These are phyloP conservation scores for Sonneratia alba DNA, from an alignment of 345 rosid species.

Conservation along the genomic window DNA sequence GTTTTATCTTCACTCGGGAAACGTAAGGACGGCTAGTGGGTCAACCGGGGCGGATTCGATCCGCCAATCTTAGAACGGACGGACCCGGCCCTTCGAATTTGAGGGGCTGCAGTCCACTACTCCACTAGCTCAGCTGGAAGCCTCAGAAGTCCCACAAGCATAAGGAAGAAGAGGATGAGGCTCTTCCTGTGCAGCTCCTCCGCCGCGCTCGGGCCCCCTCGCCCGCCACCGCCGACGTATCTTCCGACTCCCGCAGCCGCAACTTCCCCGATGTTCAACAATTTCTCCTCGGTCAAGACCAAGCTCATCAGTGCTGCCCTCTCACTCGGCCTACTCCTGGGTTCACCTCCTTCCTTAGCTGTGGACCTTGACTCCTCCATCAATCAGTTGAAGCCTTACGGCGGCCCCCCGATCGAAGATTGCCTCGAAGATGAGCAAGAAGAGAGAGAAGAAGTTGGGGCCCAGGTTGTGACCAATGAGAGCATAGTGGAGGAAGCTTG, in stretches of 20 bases:
- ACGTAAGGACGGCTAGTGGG: no score
- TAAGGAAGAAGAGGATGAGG: constrained; percentile 30
- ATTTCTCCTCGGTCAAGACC: constrained; percentile 1
- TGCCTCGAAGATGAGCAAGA: constrained; percentile 36
- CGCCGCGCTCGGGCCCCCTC: constrained; percentile 4
- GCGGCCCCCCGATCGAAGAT: constrained; percentile 21
- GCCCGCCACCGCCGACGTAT: constrained; percentile 19
- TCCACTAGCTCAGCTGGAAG: neutral
- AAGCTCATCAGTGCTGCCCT: constrained; percentile 11
- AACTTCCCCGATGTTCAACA: neutral
- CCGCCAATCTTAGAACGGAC: neutral
- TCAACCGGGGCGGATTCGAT: neutral
- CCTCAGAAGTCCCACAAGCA: neutral
- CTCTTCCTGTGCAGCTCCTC: constrained; percentile 31
- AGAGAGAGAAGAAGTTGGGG: constrained; percentile 22
- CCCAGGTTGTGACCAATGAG: constrained; percentile 41
- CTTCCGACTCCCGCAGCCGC: constrained; percentile 5
- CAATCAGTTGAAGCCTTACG: neutral
- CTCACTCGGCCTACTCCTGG: constrained; percentile 43
- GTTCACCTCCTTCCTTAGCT: constrained; percentile 38
- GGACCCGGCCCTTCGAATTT: neutral
- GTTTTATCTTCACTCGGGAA: no score
- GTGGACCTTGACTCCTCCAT: constrained; percentile 22
- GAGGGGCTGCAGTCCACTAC: neutral
- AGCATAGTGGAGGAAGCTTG: constrained; percentile 86